Conservation (phyloP, 2,329 filamentous ascomycete genomes). For the Hymenoscyphus repandus region DNA sequence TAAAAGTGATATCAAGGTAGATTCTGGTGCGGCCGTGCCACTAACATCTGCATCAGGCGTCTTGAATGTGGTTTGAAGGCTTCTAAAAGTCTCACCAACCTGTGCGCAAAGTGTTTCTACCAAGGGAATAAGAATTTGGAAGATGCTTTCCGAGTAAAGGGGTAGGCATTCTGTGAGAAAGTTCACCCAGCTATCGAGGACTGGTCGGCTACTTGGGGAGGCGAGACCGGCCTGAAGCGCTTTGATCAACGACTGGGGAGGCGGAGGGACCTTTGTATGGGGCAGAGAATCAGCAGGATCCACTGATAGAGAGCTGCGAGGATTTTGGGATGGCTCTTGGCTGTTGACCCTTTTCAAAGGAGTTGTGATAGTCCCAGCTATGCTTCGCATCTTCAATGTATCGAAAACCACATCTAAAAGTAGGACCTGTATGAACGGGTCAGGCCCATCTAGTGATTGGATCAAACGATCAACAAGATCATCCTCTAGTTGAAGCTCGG, state of each 20-base stretch:
- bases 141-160: slow-evolving; percentile 77
- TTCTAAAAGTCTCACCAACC: slow-evolving; percentile 66
- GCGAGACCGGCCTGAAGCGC: slow-evolving; percentile 79
- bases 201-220: slow-evolving; percentile 64
- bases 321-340: slow-evolving; percentile 32
- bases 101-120: slow-evolving; percentile 85
- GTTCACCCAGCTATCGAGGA: slow-evolving; percentile 86
- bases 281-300: slow-evolving; percentile 38
- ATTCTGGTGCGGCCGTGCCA: slow-evolving; percentile 51
- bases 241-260: slow-evolving; percentile 69
- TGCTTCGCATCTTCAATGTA: slow-evolving; percentile 61
- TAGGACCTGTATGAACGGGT: slow-evolving; percentile 69
- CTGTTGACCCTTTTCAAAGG: slow-evolving; percentile 23
- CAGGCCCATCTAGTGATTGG: slow-evolving; percentile 53
- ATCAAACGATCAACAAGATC: slow-evolving; percentile 64
- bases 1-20: slow-evolving; percentile 77
- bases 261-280: slow-evolving; percentile 42
- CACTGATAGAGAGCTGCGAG: slow-evolving; percentile 38
- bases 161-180: slow-evolving; percentile 81
- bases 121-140: slow-evolving; percentile 83
- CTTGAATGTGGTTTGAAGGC: slow-evolving; percentile 62
- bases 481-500: slow-evolving; percentile 63
- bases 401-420: slow-evolving; percentile 74
- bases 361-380: slow-evolving; percentile 17
- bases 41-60: slow-evolving; percentile 28